Conservation (phyloP, 2,329 filamentous ascomycete species). For the Neonectria magnoliae region DNA sequence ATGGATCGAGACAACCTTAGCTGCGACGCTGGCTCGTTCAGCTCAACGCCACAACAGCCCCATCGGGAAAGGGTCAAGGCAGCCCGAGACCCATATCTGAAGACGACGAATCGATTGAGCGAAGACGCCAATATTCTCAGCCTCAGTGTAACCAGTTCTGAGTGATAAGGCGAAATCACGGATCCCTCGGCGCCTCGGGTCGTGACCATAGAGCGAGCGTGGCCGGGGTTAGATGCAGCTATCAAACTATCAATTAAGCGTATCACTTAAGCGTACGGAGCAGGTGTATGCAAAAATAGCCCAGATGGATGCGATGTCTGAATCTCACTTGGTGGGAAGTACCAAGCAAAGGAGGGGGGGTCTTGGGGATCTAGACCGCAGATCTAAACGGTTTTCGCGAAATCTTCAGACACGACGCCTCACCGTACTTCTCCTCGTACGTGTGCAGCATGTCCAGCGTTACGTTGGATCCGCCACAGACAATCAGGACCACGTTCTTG, state of each 20-base stretch:
- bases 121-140: background rate
- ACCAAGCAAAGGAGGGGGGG: too few species aligned
- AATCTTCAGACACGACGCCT: slow-evolving; percentile 46
- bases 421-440: slow-evolving; percentile 62
- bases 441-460: slow-evolving; percentile 68
- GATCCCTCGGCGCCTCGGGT: background rate
- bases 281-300: background rate
- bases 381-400: slow-evolving; percentile 14
- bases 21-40: background rate
- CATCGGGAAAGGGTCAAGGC: background rate
- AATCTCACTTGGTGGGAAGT: too few species aligned
- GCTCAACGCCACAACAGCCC: background rate
- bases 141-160: background rate
- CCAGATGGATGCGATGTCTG: background rate
- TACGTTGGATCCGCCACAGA: slow-evolving; percentile 83
- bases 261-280: background rate
- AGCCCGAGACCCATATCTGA: background rate
- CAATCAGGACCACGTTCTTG: slow-evolving; percentile 82
- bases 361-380: background rate
- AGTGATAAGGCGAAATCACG: background rate
- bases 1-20: background rate
- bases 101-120: background rate
- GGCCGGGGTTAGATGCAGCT: background rate
- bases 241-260: background rate
- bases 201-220: background rate